Evolutionary conservation across 352 stramenopile species (phyloP).

Genomic region (Blastocystis sp.): DNA sequence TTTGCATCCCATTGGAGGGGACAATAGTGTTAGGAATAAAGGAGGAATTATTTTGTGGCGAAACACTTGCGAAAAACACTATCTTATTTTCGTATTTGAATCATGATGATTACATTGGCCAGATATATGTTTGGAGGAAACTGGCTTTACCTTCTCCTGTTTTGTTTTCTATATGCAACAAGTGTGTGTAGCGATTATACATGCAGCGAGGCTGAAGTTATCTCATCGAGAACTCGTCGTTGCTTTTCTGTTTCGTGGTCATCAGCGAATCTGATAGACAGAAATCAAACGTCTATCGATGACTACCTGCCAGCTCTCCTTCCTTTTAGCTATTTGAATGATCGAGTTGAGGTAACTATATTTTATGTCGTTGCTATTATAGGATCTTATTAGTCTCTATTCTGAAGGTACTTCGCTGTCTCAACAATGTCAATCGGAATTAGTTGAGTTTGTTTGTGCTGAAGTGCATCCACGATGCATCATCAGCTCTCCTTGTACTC

Average conservation of each 20-base stretch:
- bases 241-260: neutral
- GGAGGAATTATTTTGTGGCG: no score
- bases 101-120: neutral
- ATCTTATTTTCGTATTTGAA: no score
- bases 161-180: neutral
- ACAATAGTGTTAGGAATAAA: neutral
- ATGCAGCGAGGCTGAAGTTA: neutral
- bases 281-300: neutral
- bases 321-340: neutral
- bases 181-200: neutral
- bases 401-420: neutral
- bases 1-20: constrained; percentile 1
- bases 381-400: neutral
- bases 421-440: neutral
- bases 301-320: neutral
- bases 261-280: neutral
- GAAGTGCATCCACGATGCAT: neutral
- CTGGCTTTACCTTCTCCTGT: neutral
- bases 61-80: no score
- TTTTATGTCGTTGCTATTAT: neutral
- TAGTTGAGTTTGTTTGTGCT: neutral
- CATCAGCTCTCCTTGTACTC: neutral
- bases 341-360: neutral
- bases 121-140: neutral
- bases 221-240: neutral